Conservation (phyloP, 345 rosid species). For the Hirschfeldia incana region DNA sequence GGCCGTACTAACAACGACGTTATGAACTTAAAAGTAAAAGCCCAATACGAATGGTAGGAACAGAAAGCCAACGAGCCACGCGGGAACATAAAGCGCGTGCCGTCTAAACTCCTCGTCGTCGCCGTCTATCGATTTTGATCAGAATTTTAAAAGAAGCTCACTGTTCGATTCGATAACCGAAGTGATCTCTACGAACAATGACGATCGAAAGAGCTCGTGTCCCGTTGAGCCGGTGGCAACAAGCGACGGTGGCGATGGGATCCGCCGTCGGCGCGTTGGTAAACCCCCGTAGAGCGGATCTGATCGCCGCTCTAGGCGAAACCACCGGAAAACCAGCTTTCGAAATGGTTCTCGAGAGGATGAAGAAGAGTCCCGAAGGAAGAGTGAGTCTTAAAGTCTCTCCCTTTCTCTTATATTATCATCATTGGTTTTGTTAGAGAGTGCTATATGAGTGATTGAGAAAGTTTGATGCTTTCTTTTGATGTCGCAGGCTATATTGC, state of each 20-base stretch:
- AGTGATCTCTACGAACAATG: slow-evolving; percentile 3
- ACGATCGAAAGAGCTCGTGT: slow-evolving; percentile 47
- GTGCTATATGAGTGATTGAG: too few relatives aligned
- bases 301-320: slow-evolving; percentile 77
- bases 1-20: background rate
- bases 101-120: background rate
- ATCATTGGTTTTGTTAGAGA: too few relatives aligned
- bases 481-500: slow-evolving; percentile 51
- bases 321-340: slow-evolving; percentile 74
- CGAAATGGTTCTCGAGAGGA: slow-evolving; percentile 64
- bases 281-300: slow-evolving; percentile 70
- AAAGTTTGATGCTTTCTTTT: background rate
- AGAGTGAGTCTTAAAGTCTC: slow-evolving; percentile 44
- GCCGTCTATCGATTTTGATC: background rate
- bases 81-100: slow-evolving; percentile 16
- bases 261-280: slow-evolving; percentile 73
- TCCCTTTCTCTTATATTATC: background rate
- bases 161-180: background rate
- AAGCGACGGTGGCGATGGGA: slow-evolving; percentile 67
- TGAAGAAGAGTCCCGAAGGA: slow-evolving; percentile 67
- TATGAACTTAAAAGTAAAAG: background rate
- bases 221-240: slow-evolving; percentile 63
- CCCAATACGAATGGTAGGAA: background rate
- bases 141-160: background rate
- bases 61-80: background rate